Conservation (phyloP, 495 filamentous ascomycete genomes). For the Penicillium malachiteum region DNA sequence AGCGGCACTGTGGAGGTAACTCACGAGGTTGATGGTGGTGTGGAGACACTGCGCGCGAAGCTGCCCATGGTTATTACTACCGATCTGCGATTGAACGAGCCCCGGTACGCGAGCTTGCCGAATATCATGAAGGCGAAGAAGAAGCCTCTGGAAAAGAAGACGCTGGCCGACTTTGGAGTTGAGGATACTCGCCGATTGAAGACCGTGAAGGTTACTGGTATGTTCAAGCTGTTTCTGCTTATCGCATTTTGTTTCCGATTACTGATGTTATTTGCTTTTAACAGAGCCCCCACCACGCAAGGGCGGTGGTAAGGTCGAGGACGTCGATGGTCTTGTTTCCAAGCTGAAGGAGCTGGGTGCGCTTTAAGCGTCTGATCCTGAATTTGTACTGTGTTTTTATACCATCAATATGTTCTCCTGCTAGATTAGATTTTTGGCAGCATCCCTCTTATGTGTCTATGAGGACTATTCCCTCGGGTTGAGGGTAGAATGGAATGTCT, state of each 20-base stretch:
- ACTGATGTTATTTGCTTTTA: conserved; percentile 25
- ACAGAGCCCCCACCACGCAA: conserved; percentile 83
- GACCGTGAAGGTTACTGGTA: conserved; percentile 82
- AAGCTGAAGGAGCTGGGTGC: conserved; percentile 96
- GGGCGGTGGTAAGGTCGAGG: conserved; percentile 94
- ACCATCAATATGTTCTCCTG: conserved; percentile 23
- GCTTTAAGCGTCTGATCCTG: conserved; percentile 51
- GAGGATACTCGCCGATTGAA: conserved; percentile 74
- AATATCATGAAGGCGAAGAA: conserved; percentile 99
- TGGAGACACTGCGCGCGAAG: conserved; percentile 80
- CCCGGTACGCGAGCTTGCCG: conserved; percentile 88
- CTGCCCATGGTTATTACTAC: conserved; percentile 92
- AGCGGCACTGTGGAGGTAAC: conserved; percentile 64
- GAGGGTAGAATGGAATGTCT: too few species aligned
- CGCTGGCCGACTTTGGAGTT: conserved; percentile 73
- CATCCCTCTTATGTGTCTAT: too few species aligned
- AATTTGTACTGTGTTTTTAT: conserved; percentile 26
- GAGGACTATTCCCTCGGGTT: too few species aligned
- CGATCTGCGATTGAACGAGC: conserved; percentile 92
- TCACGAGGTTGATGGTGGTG: conserved; percentile 92
- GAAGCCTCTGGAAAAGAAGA: conserved; percentile 94
- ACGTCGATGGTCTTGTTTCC: conserved; percentile 87
- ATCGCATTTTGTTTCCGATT: not conserved
- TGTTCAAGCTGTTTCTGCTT: conserved; percentile 26
- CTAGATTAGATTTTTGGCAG: conserved; percentile 7